Evolutionary conservation across 768 basidiomycete genomes (phyloP).

Genomic region (Leccinum truebloodii): DNA sequence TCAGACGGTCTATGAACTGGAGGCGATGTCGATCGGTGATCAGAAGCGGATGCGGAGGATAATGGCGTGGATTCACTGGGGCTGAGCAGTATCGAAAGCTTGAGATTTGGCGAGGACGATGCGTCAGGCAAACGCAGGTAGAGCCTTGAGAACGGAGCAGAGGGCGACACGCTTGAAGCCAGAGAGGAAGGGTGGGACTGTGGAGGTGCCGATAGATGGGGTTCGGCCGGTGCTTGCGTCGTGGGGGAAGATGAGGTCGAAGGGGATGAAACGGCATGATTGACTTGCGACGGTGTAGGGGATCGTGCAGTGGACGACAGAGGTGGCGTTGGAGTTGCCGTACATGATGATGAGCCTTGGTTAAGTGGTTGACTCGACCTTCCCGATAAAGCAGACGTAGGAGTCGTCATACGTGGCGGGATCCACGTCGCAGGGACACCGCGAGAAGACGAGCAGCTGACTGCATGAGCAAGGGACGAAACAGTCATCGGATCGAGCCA

Average conservation of each 20-base stretch:
- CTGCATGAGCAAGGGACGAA: constrained; percentile 27
- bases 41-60: constrained; percentile 1
- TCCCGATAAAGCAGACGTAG: too few relatives aligned
- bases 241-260: too few relatives aligned
- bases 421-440: background rate
- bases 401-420: too few relatives aligned
- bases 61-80: constrained; percentile 8
- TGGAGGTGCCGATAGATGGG: background rate
- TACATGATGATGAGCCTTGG: background rate
- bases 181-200: constrained; percentile 1
- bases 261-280: too few relatives aligned
- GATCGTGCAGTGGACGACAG: background rate
- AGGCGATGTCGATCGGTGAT: constrained; percentile 12
- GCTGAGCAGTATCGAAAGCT: constrained; percentile 11
- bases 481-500: constrained; percentile 42
- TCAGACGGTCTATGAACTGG: constrained; percentile 24
- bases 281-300: background rate
- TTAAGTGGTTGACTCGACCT: too few relatives aligned
- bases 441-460: constrained; percentile 23
- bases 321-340: background rate
- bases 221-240: background rate
- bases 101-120: constrained; percentile 9
- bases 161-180: constrained; percentile 40
- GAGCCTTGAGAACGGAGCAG: constrained; percentile 52
- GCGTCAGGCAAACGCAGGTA: constrained; percentile 43